phyloP scores from a whole-genome alignment of 2,329 filamentous ascomycete genomes.

The Pseudogymnoascus sp. region DNA sequence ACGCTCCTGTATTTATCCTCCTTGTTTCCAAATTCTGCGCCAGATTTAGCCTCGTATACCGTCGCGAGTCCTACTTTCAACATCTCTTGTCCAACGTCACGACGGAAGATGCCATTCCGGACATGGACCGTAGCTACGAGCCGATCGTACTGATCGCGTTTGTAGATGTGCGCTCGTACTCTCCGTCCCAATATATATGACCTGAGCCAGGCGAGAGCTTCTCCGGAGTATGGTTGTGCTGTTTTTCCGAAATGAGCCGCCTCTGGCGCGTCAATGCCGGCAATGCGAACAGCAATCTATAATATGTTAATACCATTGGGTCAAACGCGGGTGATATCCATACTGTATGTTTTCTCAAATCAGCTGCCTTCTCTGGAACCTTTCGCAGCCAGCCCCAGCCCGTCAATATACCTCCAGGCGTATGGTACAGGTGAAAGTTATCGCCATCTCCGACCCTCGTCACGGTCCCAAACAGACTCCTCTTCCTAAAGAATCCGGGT shows the following conservation, averaged over 20 bases:
- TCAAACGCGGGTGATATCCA: conserved; percentile 20
- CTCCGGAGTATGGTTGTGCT: conserved; percentile 73
- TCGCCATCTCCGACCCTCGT: conserved; percentile 95
- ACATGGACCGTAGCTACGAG: conserved; percentile 81
- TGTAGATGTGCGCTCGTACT: conserved; percentile 76
- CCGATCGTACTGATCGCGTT: conserved; percentile 84
- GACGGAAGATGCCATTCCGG: conserved; percentile 54
- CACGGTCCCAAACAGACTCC: conserved; percentile 75
- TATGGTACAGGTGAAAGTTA: conserved; percentile 91
- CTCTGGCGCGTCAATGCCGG: conserved; percentile 90
- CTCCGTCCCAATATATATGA: conserved; percentile 61
- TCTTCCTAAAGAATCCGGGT: conserved; percentile 63
- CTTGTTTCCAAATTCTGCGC: conserved; percentile 76
- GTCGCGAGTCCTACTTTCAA: conserved; percentile 76
- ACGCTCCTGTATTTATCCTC: conserved; percentile 57
- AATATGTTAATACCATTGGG: conserved; percentile 11
- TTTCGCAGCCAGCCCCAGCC: conserved; percentile 89
- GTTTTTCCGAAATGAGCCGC: conserved; percentile 84
- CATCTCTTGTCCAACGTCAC: conserved; percentile 87
- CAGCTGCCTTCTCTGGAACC: conserved; percentile 60
- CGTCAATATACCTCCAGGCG: conserved; percentile 74
- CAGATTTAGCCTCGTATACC: conserved; percentile 86
- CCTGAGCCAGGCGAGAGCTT: conserved; percentile 76
- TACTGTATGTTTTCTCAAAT: conserved; percentile 72
- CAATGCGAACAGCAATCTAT: conserved; percentile 80